Evolutionary conservation across 257 asterid genomes (phyloP), one percentile per base, ranked within the genome.

Genomic region (Buddleja alternifolia): DNA sequence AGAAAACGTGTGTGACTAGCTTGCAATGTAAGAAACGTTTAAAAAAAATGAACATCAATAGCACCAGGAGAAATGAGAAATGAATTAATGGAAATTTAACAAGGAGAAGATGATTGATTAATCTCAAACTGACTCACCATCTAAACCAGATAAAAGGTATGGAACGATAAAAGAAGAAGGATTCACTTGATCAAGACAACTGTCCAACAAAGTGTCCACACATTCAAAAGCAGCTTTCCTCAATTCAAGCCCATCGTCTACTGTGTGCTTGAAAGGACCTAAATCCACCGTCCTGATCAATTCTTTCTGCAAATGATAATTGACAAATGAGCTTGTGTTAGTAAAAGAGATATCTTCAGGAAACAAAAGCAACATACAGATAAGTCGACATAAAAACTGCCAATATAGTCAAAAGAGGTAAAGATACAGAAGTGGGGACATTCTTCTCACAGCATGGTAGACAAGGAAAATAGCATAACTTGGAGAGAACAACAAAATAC

Each of bases 211-310:
- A 59, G 99, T 91, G 77, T 94, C 97, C 37, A 94, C 96, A 62
- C 99, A 94, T 86, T 94, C 99, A 71, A 94, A 94, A 56, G 97
- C 96, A 53, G 97, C 97, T 84, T 94, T 94, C 75, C 99, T 89
- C 81, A 94, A 83, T 78, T 94, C 99, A 68, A 94, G 99, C 75
- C 99, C 99, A 81, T 94, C 99, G 60, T 94, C 99, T 25, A 94
- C 99, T 19, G 97, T 94, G 86, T 94, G 99, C 85, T 94, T 91
- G 88, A 94, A 94, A 73, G 99, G 99, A 70, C 99, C 99, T 32
- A 94, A 83, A 79, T 94, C 97, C 52, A 94, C 97, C n/a, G 96
- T 94, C 80, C 99, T 87, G 75, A 94, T 94, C 89, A 94, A 79
- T 80, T 94, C 99, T 94, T 86, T 82, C 99, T 94, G 98, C 84